Evolutionary conservation across 345 rosid species (phyloP).

Genomic region (Boechera retrofracta): DNA sequence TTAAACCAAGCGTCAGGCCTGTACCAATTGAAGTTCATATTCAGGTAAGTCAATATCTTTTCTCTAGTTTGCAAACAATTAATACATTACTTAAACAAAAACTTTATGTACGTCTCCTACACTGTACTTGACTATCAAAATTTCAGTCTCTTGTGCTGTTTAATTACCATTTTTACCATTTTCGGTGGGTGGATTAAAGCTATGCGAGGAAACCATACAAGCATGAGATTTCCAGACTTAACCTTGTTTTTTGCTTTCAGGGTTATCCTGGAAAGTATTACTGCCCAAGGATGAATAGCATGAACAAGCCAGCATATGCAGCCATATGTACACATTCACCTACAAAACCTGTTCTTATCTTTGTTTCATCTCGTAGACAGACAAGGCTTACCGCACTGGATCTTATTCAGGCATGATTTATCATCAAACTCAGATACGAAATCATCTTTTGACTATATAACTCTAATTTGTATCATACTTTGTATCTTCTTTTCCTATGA

Average conservation of each 20-base stretch:
- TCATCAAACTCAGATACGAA: slow-evolving; percentile 26
- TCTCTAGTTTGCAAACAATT: slow-evolving; percentile 22
- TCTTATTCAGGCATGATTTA: slow-evolving; percentile 79
- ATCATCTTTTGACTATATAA: slow-evolving; percentile 11
- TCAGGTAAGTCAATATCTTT: slow-evolving; percentile 67
- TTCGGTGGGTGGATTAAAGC: slow-evolving; percentile 14
- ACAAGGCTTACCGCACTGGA: slow-evolving; percentile 98
- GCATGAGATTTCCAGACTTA: slow-evolving; percentile 21
- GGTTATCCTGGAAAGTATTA: slow-evolving; percentile 97
- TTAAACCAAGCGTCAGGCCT: slow-evolving; percentile 99
- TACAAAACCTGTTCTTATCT: slow-evolving; percentile 92
- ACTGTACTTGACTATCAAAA: slow-evolving; percentile 17
- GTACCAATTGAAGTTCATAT: slow-evolving; percentile 99
- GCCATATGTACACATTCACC: slow-evolving; percentile 98
- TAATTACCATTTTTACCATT: slow-evolving; percentile 24
- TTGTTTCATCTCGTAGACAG: slow-evolving; percentile 98
- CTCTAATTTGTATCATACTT: slow-evolving; percentile 19
- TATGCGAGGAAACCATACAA: slow-evolving; percentile 22
- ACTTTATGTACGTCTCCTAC: background rate
- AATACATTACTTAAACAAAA: slow-evolving; percentile 3
- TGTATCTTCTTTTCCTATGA: slow-evolving; percentile 30
- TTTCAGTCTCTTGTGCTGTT: background rate
- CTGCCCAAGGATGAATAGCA: slow-evolving; percentile 96
- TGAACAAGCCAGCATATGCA: slow-evolving; percentile 99
- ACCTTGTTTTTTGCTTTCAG: slow-evolving; percentile 52